Conservation (phyloP, 495 filamentous ascomycete species). For the Bacidia rubella region DNA sequence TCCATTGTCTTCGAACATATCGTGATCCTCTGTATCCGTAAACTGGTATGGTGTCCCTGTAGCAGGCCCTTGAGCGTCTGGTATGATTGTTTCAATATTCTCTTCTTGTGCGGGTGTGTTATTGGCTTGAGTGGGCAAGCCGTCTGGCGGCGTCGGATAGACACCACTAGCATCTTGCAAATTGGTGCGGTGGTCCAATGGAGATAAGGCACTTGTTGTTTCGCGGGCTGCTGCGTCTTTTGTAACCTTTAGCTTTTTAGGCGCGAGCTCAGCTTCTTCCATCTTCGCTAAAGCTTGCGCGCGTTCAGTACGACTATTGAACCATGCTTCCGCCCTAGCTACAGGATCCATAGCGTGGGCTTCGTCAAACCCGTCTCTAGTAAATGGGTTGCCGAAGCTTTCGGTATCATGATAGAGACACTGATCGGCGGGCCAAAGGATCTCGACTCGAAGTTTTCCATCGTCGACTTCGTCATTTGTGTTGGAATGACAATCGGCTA, state of each 20-base stretch:
- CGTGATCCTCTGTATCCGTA: slow-evolving; percentile 31
- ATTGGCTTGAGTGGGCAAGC: slow-evolving; percentile 35
- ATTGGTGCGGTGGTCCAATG: slow-evolving; percentile 38
- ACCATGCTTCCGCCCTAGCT: slow-evolving; percentile 57
- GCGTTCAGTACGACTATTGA: slow-evolving; percentile 23
- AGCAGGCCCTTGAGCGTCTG: background rate
- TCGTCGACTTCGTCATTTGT: background rate
- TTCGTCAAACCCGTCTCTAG: too few species aligned
- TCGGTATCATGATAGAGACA: slow-evolving; percentile 20
- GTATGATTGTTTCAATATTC: background rate
- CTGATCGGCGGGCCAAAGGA: slow-evolving; percentile 42
- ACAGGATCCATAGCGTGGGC: slow-evolving; percentile 41
- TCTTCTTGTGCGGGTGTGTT: slow-evolving; percentile 10
- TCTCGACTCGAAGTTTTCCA: background rate
- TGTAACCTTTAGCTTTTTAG: slow-evolving; percentile 39
- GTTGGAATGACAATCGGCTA: background rate
- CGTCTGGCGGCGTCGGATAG: slow-evolving; percentile 84
- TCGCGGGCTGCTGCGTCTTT: slow-evolving; percentile 20
- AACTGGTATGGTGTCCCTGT: background rate
- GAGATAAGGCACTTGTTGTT: slow-evolving; percentile 13
- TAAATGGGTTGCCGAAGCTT: background rate
- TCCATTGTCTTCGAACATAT: slow-evolving; percentile 57
- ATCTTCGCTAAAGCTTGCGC: slow-evolving; percentile 8
- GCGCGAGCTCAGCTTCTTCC: slow-evolving; percentile 32
- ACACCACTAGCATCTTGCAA: slow-evolving; percentile 47